Base-by-base conservation (phyloP, 306 rosid species). In the Glycine soja region DNA sequence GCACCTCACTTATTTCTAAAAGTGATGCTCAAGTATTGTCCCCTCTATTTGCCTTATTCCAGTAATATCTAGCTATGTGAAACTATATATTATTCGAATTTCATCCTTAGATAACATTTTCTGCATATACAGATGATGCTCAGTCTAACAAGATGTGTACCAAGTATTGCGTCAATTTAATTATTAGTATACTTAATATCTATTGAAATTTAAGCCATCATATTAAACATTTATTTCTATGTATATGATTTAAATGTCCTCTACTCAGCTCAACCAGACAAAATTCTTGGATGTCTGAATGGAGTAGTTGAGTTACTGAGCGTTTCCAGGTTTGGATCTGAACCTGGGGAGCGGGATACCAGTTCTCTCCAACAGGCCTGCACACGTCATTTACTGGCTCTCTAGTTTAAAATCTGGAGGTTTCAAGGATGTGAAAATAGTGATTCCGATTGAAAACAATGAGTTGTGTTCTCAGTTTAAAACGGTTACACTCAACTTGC, bases 1-100 rank as follows among this genome's bases (percentile, higher is more conserved):
- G 85, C 93, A 87, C 63, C 87, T 95, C 38, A 50, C 84, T 81
- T 45, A 79, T 75, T 95, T 95, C 88, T 90, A 63, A 79, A 48
- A 69, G 7, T 42, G 73, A 83, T 45, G 46, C 78, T 61, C 42
- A 7, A 18, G 43, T 66, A 46, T 38, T n/a, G 74, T 53, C 11
- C 18, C 40, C n/a, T 10, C 14, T 72, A 12, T 63, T 24, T 73
- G 74, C 45, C 57, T 62, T 69, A 30, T 54, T 51, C 34, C 47
- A 48, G 82, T 77, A 63, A 53, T 46, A 70, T 83, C 19, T 72
- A 72, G 72, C 53, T 15, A 67, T 59, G 63, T 73, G 67, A 81
- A 53, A 18, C 38, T 62, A 32, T 63, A 30, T 46, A 64, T 56
- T 14, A 53, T 43, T 63, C 3, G 15, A 68, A n/a, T 72, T 74